These are phyloP conservation scores for Cutaneotrichosporon sp. DNA, from an alignment of 1,284 basidiomycete genomes.

Conservation along the genomic window DNA sequence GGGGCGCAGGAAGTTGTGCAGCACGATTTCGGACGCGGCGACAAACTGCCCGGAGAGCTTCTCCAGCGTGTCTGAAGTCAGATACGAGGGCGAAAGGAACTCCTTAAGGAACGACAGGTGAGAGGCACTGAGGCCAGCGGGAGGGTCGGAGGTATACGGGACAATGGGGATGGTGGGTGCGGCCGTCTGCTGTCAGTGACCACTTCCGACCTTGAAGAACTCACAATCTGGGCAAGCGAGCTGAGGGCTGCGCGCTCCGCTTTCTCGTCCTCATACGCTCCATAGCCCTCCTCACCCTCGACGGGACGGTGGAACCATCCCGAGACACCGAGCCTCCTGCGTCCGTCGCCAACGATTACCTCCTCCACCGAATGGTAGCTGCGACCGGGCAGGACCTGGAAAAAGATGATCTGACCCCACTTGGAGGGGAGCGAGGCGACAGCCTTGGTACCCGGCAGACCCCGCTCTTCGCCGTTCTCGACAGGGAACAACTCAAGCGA, in stretches of 20 bases:
- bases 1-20: constrained; percentile 75
- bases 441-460: constrained; percentile 41
- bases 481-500: constrained; percentile 90
- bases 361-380: constrained; percentile 98
- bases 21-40: constrained; percentile 80
- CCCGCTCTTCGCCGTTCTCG: constrained; percentile 45
- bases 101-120: constrained; percentile 66
- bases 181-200: constrained; percentile 54
- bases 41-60: constrained; percentile 77
- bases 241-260: constrained; percentile 64
- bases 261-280: constrained; percentile 57
- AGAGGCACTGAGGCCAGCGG: constrained; percentile 57
- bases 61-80: constrained; percentile 73
- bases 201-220: no score
- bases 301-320: constrained; percentile 96
- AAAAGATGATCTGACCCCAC: constrained; percentile 97
- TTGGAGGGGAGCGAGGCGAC: constrained; percentile 50
- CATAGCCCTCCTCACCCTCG: constrained; percentile 83
- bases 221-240: constrained; percentile 48
- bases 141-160: constrained; percentile 39
- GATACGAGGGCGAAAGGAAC: constrained; percentile 87
- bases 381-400: constrained; percentile 68
- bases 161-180: constrained; percentile 52
- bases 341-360: constrained; percentile 74
- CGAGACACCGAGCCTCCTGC: constrained; percentile 77